A percentile compares a stretch with the other conserved stretches of the same genome.
phyloP scores from a whole-genome alignment of 2,329 filamentous ascomycete species.

The Aspergillus brunneoviolaceus region DNA sequence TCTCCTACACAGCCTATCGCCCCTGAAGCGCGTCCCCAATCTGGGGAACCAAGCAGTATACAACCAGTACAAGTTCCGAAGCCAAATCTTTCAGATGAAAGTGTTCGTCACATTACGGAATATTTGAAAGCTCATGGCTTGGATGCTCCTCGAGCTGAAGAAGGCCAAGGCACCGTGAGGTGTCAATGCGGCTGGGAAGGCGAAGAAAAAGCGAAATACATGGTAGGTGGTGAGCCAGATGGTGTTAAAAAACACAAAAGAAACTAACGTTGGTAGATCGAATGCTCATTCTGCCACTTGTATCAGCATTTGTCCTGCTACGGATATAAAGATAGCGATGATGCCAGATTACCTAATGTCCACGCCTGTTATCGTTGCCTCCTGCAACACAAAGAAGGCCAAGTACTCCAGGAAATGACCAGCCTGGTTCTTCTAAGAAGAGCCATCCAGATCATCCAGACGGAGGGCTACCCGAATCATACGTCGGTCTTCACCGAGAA shows the following conservation, averaged over 20 bases:
- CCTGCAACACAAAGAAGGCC: conserved; percentile 30
- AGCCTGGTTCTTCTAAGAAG: conserved; percentile 29
- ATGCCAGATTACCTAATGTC: conserved; percentile 40
- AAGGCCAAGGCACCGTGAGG: conserved; percentile 19
- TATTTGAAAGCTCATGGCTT: conserved; percentile 5
- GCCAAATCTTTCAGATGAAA: conserved; percentile 20
- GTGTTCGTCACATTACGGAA: conserved; percentile 19
- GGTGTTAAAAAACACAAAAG: not conserved
- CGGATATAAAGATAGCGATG: conserved; percentile 40
- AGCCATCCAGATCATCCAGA: conserved; percentile 29
- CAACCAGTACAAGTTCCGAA: conserved; percentile 10
- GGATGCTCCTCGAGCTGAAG: not conserved
- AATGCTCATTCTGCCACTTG: conserved; percentile 46
- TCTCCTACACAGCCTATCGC: conserved; percentile 31
- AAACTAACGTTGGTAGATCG: conserved; percentile 34
- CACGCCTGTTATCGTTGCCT: conserved; percentile 51
- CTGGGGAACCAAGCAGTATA: conserved; percentile 6
- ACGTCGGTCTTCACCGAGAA: conserved; percentile 29
- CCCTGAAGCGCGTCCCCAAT: not conserved
- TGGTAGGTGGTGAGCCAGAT: conserved; percentile 35
- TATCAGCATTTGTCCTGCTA: conserved; percentile 51
- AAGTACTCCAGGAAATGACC: conserved; percentile 28
- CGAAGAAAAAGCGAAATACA: conserved; percentile 39
- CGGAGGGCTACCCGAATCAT: conserved; percentile 31
- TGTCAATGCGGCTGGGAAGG: conserved; percentile 45